Evolutionary conservation across 164 flowering plant species (phyloP).

Genomic region (Sextonia rubra): DNA sequence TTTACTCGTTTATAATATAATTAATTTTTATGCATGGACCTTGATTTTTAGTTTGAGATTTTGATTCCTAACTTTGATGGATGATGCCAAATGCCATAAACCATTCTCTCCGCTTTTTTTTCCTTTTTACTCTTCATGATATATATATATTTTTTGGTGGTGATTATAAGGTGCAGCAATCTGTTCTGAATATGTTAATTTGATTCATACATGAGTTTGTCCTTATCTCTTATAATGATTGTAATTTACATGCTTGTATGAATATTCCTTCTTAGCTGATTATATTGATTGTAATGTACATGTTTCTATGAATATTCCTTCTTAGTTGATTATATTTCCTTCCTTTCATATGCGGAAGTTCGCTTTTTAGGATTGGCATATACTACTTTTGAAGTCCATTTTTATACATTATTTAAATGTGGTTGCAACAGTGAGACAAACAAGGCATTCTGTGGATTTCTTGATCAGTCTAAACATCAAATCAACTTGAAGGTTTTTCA

Average conservation of each 20-base stretch:
- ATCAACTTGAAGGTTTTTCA: conserved; percentile 21
- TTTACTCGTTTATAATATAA: neutral
- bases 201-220: neutral
- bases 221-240: neutral
- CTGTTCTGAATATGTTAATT: neutral
- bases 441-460: conserved; percentile 91
- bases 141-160: neutral
- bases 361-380: neutral
- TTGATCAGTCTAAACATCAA: conserved; percentile 39
- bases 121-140: neutral
- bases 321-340: neutral
- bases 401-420: neutral
- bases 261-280: neutral
- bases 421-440: conserved; percentile 58
- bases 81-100: neutral
- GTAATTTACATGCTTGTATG: neutral
- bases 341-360: neutral
- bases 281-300: neutral
- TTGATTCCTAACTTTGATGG: neutral
- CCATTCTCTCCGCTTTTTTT: too few species aligned
- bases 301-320: neutral
- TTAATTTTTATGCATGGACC: neutral
- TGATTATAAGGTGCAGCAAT: neutral
- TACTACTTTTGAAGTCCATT: too few species aligned
- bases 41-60: neutral